phyloP scores from a whole-genome alignment of 179 eudicot species.

The Sideroxylon spinosum region DNA sequence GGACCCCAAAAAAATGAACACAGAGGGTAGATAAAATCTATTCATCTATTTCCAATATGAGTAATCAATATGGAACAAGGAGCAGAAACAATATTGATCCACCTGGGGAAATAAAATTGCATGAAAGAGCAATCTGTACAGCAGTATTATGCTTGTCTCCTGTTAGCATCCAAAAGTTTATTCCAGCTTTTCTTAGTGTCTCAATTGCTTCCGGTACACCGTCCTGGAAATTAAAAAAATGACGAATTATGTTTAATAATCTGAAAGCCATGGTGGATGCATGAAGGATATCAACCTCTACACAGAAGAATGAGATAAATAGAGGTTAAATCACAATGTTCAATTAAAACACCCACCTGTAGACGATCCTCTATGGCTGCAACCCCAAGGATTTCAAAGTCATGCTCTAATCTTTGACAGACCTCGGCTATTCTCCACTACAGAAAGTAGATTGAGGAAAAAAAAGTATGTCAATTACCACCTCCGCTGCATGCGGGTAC shows the following conservation, averaged over 20 bases:
- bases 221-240: constrained; percentile 44
- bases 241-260: not conserved
- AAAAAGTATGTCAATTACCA: constrained; percentile 1
- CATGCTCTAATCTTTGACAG: constrained; percentile 83
- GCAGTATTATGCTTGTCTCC: constrained; percentile 98
- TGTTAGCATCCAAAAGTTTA: constrained; percentile 98
- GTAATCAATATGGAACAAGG: not conserved
- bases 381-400: constrained; percentile 86
- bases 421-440: constrained; percentile 98
- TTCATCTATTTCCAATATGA: not conserved
- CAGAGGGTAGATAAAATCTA: not conserved
- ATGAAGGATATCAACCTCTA: not conserved
- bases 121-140: constrained; percentile 90
- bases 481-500: not conserved
- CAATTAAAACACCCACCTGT: constrained; percentile 44
- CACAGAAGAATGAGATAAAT: not conserved
- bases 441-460: constrained; percentile 23
- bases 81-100: constrained; percentile 1
- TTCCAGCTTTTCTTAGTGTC: constrained; percentile 89
- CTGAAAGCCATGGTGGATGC: constrained; percentile 1
- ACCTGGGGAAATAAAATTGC: constrained; percentile 97
- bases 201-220: constrained; percentile 96
- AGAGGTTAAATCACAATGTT: constrained; percentile 5
- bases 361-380: constrained; percentile 95
- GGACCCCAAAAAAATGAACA: not conserved